Percentiles rank a stretch among this genome's conserved stretches.
Conservation (phyloP, 1,139 yeast genomes). For the Pichia sp. region DNA sequence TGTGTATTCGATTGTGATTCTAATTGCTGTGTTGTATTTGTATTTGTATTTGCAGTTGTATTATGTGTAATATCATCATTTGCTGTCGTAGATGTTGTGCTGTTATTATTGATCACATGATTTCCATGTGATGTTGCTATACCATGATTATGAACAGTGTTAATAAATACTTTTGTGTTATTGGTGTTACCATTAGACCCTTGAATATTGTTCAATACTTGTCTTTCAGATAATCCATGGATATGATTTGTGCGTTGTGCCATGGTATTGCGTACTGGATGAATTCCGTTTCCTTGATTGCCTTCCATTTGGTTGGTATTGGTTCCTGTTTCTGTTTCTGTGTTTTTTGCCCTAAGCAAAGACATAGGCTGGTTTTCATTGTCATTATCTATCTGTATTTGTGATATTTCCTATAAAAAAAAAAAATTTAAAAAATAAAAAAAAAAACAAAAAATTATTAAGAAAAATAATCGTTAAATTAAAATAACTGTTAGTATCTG, state of each 20-base stretch:
- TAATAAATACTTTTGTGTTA: conserved; percentile 7
- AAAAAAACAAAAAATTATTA: too few relatives aligned
- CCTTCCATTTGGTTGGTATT: background rate
- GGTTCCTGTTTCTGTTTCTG: conserved; percentile 1
- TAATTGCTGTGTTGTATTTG: conserved; percentile 4
- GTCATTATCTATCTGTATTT: conserved; percentile 27
- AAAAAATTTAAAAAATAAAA: background rate
- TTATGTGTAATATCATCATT: background rate
- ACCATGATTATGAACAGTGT: conserved; percentile 15
- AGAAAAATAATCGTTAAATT: too few relatives aligned
- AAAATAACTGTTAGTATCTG: too few relatives aligned
- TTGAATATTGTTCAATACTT: conserved; percentile 7
- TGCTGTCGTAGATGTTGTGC: conserved; percentile 1
- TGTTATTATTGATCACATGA: conserved; percentile 1
- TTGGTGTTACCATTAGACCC: conserved; percentile 1
- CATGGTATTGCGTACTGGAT: background rate
- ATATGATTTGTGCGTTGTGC: background rate
- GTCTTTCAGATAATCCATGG: conserved; percentile 4
- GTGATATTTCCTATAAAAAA: conserved; percentile 18
- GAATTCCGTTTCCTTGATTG: too few relatives aligned
- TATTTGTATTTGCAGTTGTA: background rate
- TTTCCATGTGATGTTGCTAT: conserved; percentile 1
- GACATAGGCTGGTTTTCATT: conserved; percentile 12
- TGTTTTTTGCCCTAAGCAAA: conserved; percentile 2
- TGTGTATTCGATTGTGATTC: too few relatives aligned